Evolutionary conservation across 2,329 filamentous ascomycete species (phyloP), one percentile per base, ranked within the genome.

Genomic region (Davidsoniella virescens): DNA sequence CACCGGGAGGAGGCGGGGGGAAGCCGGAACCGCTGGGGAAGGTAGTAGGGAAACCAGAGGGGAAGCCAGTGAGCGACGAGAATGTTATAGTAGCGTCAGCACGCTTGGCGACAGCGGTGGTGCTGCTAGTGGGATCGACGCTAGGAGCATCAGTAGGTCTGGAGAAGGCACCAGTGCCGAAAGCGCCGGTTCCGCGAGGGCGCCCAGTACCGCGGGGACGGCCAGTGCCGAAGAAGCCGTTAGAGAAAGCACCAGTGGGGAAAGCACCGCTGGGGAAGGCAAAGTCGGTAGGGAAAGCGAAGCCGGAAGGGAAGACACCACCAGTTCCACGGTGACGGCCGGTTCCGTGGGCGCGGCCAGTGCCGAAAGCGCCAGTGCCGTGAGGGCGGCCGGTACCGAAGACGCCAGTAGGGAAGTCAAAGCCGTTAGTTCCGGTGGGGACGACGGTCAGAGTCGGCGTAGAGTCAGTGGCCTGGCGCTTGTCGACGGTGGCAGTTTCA

Each of bases 271-370:
- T 23, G n/a, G 41, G 44, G 4, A 43, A 26, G 29, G 16, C 33
- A 6, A 37, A 25, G 9, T 38, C 41, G 36, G 20, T 37, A 10
- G 51, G 46, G 12, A 50, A 12, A 14, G 8, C 38, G 6, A 42
- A 25, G 10, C 36, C 43, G 12, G 38, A 7, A 17, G 39, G 25
- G 33, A 48, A 29, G 26, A 29, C 26, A 29, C 25, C 43, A 42
- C 50, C 44, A 10, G 44, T 47, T 12, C 33, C 45, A 17, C 18
- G 36, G 46, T 18, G 36, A n/a, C 33, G 36, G 23, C 46, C 46
- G 25, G 46, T 47, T 23, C 44, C 50, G 23, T 42, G 46, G 2
- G 38, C 16, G 16, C 49, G 49, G n/a, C 44, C 46, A 23, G 50
- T 45, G 6, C 37, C 44, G 39, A 39, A 37, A 10, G 37, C 20